phyloP scores from a whole-genome alignment of 106 monocot species.

The Apostasia shenzhenica region DNA sequence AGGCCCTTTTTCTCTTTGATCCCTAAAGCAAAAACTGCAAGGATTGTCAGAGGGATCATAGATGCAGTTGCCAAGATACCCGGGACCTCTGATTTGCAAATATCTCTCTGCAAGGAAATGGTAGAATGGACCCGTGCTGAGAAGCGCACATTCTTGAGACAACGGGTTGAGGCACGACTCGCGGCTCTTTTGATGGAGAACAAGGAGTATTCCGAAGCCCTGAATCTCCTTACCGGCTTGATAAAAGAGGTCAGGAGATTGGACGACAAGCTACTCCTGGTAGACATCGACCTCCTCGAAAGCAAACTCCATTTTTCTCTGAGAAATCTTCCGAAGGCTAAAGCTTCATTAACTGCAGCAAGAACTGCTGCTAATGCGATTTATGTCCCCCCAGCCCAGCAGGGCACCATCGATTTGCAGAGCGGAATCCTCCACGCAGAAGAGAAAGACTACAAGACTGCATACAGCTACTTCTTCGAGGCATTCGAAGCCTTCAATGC shows the following conservation, averaged over 20 bases:
- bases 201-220: slow-evolving; percentile 80
- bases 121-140: slow-evolving; percentile 85
- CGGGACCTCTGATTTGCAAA: slow-evolving; percentile 61
- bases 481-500: slow-evolving; percentile 96
- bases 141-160: slow-evolving; percentile 86
- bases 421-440: slow-evolving; percentile 95
- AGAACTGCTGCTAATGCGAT: slow-evolving; percentile 95
- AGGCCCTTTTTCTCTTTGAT: slow-evolving; percentile 69
- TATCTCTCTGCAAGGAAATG: slow-evolving; percentile 86
- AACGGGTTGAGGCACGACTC: slow-evolving; percentile 84
- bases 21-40: slow-evolving; percentile 90
- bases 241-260: slow-evolving; percentile 93
- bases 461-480: slow-evolving; percentile 96
- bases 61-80: slow-evolving; percentile 86
- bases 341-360: slow-evolving; percentile 88
- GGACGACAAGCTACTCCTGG: slow-evolving; percentile 86
- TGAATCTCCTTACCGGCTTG: slow-evolving; percentile 55
- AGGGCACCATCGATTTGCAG: slow-evolving; percentile 88
- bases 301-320: slow-evolving; percentile 94
- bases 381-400: slow-evolving; percentile 90
- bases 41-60: slow-evolving; percentile 70
- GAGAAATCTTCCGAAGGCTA: slow-evolving; percentile 88
- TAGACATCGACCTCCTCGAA: slow-evolving; percentile 87
- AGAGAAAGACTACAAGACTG: slow-evolving; percentile 95
- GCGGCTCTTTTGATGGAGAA: slow-evolving; percentile 78